phyloP scores from a whole-genome alignment of 2,329 filamentous ascomycete species.

The Coniochaeta hoffmannii region DNA sequence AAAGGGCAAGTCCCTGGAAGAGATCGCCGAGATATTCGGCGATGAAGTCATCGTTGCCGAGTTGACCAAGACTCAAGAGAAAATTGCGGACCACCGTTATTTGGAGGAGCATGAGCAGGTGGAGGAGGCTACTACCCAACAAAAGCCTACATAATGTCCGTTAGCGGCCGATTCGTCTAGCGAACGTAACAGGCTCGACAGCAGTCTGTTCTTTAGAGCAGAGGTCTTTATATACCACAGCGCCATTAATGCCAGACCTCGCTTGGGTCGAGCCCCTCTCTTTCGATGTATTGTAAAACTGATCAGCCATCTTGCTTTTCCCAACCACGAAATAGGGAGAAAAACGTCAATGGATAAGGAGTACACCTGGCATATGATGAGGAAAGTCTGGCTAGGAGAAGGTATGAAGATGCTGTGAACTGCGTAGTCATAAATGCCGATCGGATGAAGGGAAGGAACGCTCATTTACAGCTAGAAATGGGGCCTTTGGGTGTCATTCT shows the following conservation, averaged over 20 bases:
- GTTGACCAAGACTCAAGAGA: too few relatives aligned
- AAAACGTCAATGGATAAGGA: not conserved
- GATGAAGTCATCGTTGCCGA: constrained; percentile 13
- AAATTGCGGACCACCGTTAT: too few relatives aligned
- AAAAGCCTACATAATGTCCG: too few relatives aligned
- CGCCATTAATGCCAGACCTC: not conserved
- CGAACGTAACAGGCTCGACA: too few relatives aligned
- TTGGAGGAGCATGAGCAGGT: too few relatives aligned
- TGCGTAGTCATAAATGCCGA: not conserved
- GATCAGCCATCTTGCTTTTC: not conserved
- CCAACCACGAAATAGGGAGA: not conserved
- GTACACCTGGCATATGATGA: not conserved
- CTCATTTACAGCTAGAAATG: too few relatives aligned
- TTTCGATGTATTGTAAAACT: not conserved
- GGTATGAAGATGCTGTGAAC: not conserved
- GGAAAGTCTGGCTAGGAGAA: not conserved
- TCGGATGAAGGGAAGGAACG: not conserved
- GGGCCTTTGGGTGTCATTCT: too few relatives aligned
- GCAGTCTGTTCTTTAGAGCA: not conserved
- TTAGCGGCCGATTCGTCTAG: too few relatives aligned
- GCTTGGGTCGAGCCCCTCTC: not conserved
- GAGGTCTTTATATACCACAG: not conserved
- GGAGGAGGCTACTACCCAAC: too few relatives aligned
- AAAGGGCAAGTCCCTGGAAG: constrained; percentile 40
- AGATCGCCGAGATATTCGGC: constrained; percentile 49